phyloP scores from a whole-genome alignment of 1,284 basidiomycete genomes.

The Spongiforma sp. region DNA sequence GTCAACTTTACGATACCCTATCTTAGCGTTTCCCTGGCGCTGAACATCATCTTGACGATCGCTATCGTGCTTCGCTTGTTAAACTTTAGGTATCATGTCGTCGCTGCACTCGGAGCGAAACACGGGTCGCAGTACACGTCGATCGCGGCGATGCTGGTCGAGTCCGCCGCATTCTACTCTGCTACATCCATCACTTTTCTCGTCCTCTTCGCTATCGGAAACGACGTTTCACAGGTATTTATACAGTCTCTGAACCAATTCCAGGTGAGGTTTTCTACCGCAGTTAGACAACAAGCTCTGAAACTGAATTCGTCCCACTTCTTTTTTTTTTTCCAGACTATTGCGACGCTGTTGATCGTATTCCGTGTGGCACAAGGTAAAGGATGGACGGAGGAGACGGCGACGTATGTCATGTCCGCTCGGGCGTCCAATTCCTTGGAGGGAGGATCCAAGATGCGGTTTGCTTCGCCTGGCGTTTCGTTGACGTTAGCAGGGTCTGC shows the following conservation, averaged over 20 bases:
- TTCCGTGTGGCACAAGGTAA: slow-evolving; percentile 9
- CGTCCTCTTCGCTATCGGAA: slow-evolving; percentile 16
- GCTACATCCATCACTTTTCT: slow-evolving; percentile 21
- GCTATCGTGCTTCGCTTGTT: slow-evolving; percentile 30
- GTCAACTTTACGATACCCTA: slow-evolving; percentile 29
- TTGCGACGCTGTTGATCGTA: slow-evolving; percentile 30
- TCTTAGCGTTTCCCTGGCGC: slow-evolving; percentile 27
- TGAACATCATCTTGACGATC: slow-evolving; percentile 32
- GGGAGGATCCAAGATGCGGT: not conserved
- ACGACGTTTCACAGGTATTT: slow-evolving; percentile 20
- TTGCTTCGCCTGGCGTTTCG: slow-evolving; percentile 5
- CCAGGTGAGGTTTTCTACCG: slow-evolving; percentile 14
- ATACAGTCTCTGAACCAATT: slow-evolving; percentile 23
- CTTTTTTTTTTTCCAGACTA: slow-evolving; percentile 21
- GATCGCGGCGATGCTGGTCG: slow-evolving; percentile 27
- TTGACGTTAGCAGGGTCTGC: slow-evolving; percentile 2
- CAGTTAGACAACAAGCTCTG: no score
- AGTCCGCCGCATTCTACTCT: slow-evolving; percentile 31
- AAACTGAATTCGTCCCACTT: no score
- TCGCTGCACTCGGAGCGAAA: slow-evolving; percentile 12
- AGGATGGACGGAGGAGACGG: not conserved
- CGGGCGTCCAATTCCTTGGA: not conserved
- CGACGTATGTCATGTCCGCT: not conserved
- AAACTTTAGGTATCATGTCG: slow-evolving; percentile 3
- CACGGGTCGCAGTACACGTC: slow-evolving; percentile 29